A percentile compares a stretch with the other conserved stretches of the same genome.
Evolutionary conservation across 257 asterid species (phyloP).

Genomic region (Lantana camara): DNA sequence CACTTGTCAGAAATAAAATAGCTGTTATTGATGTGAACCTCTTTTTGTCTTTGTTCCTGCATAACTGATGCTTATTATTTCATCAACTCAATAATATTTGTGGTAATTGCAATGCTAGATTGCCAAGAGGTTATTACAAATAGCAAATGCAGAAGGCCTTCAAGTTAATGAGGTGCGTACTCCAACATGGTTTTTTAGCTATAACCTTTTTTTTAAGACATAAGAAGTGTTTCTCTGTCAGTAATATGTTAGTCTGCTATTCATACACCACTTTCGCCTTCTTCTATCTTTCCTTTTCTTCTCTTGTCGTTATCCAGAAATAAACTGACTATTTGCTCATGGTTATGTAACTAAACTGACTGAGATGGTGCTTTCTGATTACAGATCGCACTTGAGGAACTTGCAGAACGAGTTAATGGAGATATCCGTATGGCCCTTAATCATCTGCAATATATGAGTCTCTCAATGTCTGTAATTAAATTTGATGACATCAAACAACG

Average conservation of each 20-base stretch:
- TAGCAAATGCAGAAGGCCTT: constrained; percentile 85
- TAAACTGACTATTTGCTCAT: neutral
- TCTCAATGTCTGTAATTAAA: constrained; percentile 81
- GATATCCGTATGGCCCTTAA: constrained; percentile 97
- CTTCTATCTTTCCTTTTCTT: neutral
- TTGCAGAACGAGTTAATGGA: constrained; percentile 90
- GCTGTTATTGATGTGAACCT: neutral
- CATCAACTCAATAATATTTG: constrained; percentile 24
- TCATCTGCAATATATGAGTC: constrained; percentile 95
- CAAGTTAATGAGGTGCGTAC: constrained; percentile 76
- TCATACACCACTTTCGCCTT: neutral
- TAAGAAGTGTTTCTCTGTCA: constrained; percentile 5
- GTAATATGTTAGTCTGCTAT: neutral
- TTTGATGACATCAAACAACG: constrained; percentile 89
- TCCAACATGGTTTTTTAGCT: constrained; percentile 7
- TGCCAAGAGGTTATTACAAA: constrained; percentile 84
- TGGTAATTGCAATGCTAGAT: constrained; percentile 53
- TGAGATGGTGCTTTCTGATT: constrained; percentile 26
- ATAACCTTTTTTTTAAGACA: neutral
- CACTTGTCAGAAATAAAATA: constrained; percentile 13
- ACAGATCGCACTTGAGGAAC: constrained; percentile 95
- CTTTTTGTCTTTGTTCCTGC: constrained; percentile 27
- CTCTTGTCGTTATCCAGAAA: neutral
- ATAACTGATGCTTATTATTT: constrained; percentile 22
- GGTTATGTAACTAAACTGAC: constrained; percentile 23